Percentiles rank a stretch among this genome's conserved stretches.
phyloP scores from a whole-genome alignment of 2,329 filamentous ascomycete genomes.

The Botrytis hyacinthi region DNA sequence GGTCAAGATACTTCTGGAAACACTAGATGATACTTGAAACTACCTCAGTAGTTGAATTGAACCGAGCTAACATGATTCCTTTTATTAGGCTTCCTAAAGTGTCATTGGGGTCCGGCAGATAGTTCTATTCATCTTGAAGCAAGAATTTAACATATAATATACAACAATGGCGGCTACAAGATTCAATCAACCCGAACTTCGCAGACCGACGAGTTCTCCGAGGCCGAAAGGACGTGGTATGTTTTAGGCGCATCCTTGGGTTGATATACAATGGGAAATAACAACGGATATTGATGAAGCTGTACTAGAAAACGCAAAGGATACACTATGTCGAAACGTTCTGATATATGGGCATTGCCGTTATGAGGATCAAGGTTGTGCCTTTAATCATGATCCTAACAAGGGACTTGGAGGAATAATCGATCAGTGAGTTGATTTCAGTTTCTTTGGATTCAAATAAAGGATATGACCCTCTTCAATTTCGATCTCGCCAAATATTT shows the following conservation, averaged over 20 bases:
- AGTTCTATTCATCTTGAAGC: conserved; percentile 27
- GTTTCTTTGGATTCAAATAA: conserved; percentile 3
- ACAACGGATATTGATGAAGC: conserved; percentile 26
- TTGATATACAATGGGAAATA: background rate
- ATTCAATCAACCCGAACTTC: conserved; percentile 37
- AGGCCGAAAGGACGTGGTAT: conserved; percentile 56
- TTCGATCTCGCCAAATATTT: background rate
- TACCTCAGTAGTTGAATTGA: background rate
- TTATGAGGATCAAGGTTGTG: conserved; percentile 84
- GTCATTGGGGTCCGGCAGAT: conserved; percentile 38
- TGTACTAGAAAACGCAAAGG: conserved; percentile 69
- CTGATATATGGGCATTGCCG: conserved; percentile 91
- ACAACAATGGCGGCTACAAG: conserved; percentile 36
- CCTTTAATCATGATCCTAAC: conserved; percentile 81
- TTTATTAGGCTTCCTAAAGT: conserved; percentile 34
- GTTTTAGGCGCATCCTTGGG: conserved; percentile 27
- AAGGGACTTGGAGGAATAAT: conserved; percentile 51
- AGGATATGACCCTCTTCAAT: background rate
- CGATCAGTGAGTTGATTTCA: conserved; percentile 48
- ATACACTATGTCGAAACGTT: conserved; percentile 88
- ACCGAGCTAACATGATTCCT: conserved; percentile 24
- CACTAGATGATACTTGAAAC: background rate
- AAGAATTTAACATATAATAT: conserved; percentile 20
- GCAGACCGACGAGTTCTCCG: conserved; percentile 50
- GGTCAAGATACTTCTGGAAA: background rate